phyloP scores from a whole-genome alignment of 768 basidiomycete genomes.

The Gymnopilus junonius region DNA sequence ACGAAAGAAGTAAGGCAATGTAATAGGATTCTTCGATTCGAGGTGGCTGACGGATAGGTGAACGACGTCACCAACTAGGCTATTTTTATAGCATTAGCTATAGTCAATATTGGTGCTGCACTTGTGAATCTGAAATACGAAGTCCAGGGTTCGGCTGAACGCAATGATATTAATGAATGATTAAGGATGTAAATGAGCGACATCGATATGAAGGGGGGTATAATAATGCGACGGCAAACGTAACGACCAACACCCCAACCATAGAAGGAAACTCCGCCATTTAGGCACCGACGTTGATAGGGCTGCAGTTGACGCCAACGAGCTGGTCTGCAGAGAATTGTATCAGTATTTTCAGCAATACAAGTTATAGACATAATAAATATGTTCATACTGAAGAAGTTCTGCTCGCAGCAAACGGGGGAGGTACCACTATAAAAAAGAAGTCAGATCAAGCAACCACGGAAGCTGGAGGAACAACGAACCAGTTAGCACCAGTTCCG shows the following conservation, averaged over 20 bases:
- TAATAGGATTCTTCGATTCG: not conserved
- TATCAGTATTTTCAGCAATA: not conserved
- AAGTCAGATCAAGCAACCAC: not conserved
- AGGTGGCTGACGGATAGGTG: not conserved
- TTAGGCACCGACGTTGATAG: constrained; percentile 15
- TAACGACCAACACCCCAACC: not conserved
- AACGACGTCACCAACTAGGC: not conserved
- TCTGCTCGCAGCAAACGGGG: constrained; percentile 22
- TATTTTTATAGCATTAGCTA: not conserved
- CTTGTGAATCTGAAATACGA: not conserved
- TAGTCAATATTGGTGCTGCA: too few relatives aligned
- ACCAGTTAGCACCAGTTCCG: constrained; percentile 16
- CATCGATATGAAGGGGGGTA: not conserved
- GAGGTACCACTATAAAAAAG: not conserved
- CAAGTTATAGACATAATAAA: not conserved
- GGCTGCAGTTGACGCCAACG: constrained; percentile 18
- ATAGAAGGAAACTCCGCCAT: not conserved
- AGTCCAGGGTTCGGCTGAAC: not conserved
- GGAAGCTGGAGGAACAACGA: not conserved
- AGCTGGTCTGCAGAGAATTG: constrained; percentile 8
- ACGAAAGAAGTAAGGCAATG: not conserved
- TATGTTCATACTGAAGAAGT: constrained; percentile 13
- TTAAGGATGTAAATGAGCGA: not conserved
- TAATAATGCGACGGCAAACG: not conserved
- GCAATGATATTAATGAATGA: not conserved